Evolutionary conservation across 2,329 filamentous ascomycete species (phyloP), one percentile per base, ranked within the genome.

Genomic region (Diaporthe sp.): DNA sequence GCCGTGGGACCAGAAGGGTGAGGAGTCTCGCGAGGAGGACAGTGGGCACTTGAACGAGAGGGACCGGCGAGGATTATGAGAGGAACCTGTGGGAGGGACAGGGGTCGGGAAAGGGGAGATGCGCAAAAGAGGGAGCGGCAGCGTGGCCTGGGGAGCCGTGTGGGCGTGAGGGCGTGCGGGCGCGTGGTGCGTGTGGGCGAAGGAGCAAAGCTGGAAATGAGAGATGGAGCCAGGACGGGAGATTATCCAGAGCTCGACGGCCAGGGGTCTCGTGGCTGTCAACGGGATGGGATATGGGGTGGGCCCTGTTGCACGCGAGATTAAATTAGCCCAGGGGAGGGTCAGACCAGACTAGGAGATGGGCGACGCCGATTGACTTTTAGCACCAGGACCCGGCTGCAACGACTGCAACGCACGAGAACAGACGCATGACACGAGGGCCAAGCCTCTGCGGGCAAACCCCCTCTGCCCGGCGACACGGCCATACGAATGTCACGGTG

Each of bases 1-100:
- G 57, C 71, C 71, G 71, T 81, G 79, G 80, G 79, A 81, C 79
- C 73, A 60, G 73, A 76, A 80, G 77, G 77, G 81, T 76, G 79
- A 82, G 76, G 78, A 79, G 60, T 67, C 65, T 67, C 74, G 73
- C 72, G 71, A 57, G 67, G 71, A 73, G 73, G 76, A 76, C 80
- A 76, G 78, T 80, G 79, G 77, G 79, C 78, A 75, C 75, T 77
- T 76, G 74, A 73, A 79, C 78, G 76, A 78, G 77, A 76, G 74
- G 77, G 77, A 73, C 76, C 71, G 75, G 63, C 60, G 63, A 75
- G 71, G 74, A 53, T 71, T 61, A 71, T 71, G 71, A 76, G 71
- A 72, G 76, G 55, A 70, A 37, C 55, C 55, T 74, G 72, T 49
- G 49, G 65, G 73, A 73, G 71, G 61, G 55, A 71, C 57, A 73